Evolutionary conservation across 108 stramenopile genomes (phyloP).

Genomic region (Craspedostauros australis): DNA sequence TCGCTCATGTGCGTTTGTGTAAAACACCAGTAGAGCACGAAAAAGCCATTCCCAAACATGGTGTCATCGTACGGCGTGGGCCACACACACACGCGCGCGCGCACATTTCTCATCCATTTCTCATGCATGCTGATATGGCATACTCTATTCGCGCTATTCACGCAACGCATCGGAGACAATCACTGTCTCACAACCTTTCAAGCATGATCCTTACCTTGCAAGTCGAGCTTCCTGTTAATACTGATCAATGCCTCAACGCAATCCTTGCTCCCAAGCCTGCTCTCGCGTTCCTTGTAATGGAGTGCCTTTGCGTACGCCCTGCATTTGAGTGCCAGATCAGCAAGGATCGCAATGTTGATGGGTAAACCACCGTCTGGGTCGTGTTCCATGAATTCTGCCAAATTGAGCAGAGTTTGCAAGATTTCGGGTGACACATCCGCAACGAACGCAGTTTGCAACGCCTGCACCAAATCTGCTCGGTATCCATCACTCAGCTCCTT

Average conservation of each 20-base stretch:
- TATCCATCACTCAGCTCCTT: slow-evolving; percentile 69
- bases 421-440: slow-evolving; percentile 91
- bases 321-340: slow-evolving; percentile 90
- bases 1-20: no score
- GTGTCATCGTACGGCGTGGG: not conserved
- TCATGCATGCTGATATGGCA: no score
- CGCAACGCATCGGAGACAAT: no score
- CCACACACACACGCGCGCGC: no score
- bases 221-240: slow-evolving; percentile 95
- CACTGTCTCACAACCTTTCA: no score
- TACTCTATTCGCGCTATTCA: no score
- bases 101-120: no score
- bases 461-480: slow-evolving; percentile 63
- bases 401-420: slow-evolving; percentile 88
- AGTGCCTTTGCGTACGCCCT: slow-evolving; percentile 96
- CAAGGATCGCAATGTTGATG: slow-evolving; percentile 87
- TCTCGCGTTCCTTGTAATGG: slow-evolving; percentile 92
- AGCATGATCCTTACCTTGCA: slow-evolving; percentile 43
- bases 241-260: slow-evolving; percentile 92
- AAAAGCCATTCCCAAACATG: not conserved
- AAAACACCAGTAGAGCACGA: not conserved
- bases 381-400: slow-evolving; percentile 98
- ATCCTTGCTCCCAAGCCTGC: slow-evolving; percentile 34
- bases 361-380: slow-evolving; percentile 86
- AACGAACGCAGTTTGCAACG: slow-evolving; percentile 82